Evolutionary conservation across 2,329 filamentous ascomycete species (phyloP).

Genomic region (Aureobasidium sp.): DNA sequence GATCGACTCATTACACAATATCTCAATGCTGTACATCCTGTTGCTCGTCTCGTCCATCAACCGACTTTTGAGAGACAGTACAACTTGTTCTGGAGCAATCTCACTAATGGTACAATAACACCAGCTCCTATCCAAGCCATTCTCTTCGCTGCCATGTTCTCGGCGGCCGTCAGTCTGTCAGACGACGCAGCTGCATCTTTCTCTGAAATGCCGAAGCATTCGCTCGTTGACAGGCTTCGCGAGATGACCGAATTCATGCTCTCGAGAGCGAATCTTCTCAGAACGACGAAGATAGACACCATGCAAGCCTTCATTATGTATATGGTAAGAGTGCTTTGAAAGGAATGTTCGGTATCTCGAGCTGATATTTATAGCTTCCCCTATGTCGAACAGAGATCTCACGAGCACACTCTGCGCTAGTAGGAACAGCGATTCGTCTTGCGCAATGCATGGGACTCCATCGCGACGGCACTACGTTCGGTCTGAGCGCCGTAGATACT

Average conservation of each 20-base stretch:
- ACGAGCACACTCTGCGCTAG: slow-evolving; percentile 63
- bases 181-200: slow-evolving; percentile 45
- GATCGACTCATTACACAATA: slow-evolving; percentile 61
- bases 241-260: slow-evolving; percentile 61
- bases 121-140: slow-evolving; percentile 58
- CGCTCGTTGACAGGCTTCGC: slow-evolving; percentile 56
- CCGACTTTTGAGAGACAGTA: slow-evolving; percentile 62
- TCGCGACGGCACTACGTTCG: slow-evolving; percentile 61
- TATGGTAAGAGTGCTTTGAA: slow-evolving; percentile 44
- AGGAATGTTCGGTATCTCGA: not conserved
- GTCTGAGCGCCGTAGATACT: slow-evolving; percentile 58
- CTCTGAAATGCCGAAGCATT: slow-evolving; percentile 50
- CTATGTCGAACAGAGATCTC: slow-evolving; percentile 67
- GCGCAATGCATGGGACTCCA: slow-evolving; percentile 74
- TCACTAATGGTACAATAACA: slow-evolving; percentile 54
- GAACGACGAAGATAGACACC: slow-evolving; percentile 65
- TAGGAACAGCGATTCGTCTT: slow-evolving; percentile 64
- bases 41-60: slow-evolving; percentile 61
- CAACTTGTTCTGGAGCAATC: slow-evolving; percentile 56
- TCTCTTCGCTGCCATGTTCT: slow-evolving; percentile 63
- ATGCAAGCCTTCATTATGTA: slow-evolving; percentile 74
- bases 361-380: slow-evolving; percentile 48
- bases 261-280: slow-evolving; percentile 61
- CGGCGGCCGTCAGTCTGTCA: slow-evolving; percentile 59
- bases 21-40: slow-evolving; percentile 59